These are phyloP conservation scores for Clonostachys sp. DNA, from an alignment of 2,329 filamentous ascomycete genomes.

Conservation along the genomic window DNA sequence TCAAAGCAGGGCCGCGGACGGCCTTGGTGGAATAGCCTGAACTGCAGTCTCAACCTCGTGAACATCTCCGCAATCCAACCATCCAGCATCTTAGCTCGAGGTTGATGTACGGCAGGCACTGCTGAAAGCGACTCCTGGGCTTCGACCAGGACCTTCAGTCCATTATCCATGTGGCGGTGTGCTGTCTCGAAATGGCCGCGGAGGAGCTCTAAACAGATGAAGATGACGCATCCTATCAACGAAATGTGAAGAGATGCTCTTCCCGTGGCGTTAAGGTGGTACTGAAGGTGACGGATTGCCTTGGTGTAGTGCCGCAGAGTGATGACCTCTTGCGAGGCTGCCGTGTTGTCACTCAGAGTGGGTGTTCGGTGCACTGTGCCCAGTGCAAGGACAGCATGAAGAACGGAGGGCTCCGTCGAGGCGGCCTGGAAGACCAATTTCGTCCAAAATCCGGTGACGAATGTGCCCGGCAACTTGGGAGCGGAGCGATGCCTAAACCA, in stretches of 20 bases:
- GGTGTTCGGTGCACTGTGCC: slow-evolving; percentile 23
- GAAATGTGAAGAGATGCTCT: slow-evolving; percentile 23
- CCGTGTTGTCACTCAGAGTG: neutral
- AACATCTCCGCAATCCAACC: slow-evolving; percentile 1
- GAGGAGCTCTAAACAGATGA: slow-evolving; percentile 24
- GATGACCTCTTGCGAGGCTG: neutral
- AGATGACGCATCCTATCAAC: slow-evolving; percentile 29
- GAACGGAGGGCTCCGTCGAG: slow-evolving; percentile 26
- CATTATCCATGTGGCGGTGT: slow-evolving; percentile 34
- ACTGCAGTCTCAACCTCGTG: slow-evolving; percentile 1
- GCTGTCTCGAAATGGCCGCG: slow-evolving; percentile 27
- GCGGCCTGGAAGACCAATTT: slow-evolving; percentile 27
- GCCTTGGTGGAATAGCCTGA: neutral
- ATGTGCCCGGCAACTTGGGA: slow-evolving; percentile 27
- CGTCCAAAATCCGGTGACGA: slow-evolving; percentile 29
- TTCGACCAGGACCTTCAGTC: slow-evolving; percentile 28
- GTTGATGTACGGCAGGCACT: no score
- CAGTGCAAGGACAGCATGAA: slow-evolving; percentile 32
- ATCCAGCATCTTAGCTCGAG: neutral
- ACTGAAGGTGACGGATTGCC: slow-evolving; percentile 26
- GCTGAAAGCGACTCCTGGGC: no score
- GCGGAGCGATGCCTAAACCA: slow-evolving; percentile 35
- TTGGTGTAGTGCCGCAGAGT: slow-evolving; percentile 25
- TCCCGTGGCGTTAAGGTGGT: slow-evolving; percentile 16
- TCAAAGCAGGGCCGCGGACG: no score